Base-by-base conservation (phyloP, 2,329 filamentous ascomycete species). In the Coleophoma crateriformis region DNA sequence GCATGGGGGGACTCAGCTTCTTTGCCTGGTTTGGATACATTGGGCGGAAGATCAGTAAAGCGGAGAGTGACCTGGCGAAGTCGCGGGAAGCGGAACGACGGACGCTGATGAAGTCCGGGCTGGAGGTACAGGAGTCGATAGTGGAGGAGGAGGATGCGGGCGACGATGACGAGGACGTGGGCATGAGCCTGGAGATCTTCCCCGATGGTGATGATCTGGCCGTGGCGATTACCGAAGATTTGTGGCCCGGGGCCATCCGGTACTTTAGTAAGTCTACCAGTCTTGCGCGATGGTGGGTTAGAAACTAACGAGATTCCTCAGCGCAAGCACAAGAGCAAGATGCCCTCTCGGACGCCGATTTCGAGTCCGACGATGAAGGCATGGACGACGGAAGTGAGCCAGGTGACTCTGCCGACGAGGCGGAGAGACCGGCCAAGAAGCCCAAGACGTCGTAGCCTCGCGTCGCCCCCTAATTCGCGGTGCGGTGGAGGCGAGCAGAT, bases 21-120 rank as follows among this genome's bases (percentile, higher is more conserved):
- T 96, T 96, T 66, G 82, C 84, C 50, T 94, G 86, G 79, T 96
- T 96, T 67, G 88, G 86, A 48, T 96, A 85, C 73, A 81, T 77
- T 54, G 88, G 82, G 56, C 74, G 80, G 55, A 81, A 80, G 62
- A 72, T 96, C 59, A 81, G 79, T 43, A 85, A 81, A 2, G 86
- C 88, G 68, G 87, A 95, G 76, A 85, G 79, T 59, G 72, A 71
- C 57, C 72, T 77, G 53, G 85, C 84, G 7, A 69, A 66, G 20
- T 79, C 81, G 68, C 75, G 81, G 60, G 79, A 86, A 59, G 68
- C 75, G 45, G 79, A 84, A 71, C 74, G 73, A 60, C 77, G 81
- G 55, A 71, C 69, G 51, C 41, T 40, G 7, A 68, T 68, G 61
- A 64, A 39, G 69, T 68, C 20, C 60, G 71, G 58, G 62, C 68